Percentiles rank a stretch among this genome's conserved stretches.
Evolutionary conservation across 1,284 basidiomycete species (phyloP).

Genomic region (Lentinula novae-zelandiae): DNA sequence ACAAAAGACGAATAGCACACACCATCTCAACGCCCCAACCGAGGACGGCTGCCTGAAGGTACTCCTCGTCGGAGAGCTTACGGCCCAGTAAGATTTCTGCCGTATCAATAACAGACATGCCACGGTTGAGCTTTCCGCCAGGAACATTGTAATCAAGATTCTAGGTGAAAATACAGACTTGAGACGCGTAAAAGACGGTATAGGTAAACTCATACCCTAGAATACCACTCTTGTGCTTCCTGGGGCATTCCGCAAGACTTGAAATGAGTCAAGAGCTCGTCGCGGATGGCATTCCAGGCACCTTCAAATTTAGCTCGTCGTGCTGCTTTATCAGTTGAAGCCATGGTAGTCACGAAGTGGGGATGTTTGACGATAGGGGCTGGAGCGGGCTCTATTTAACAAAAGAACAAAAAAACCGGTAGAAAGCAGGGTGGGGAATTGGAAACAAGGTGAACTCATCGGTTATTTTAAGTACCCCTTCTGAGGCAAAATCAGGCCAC

Average conservation of each 20-base stretch:
- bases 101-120: slow-evolving; percentile 92
- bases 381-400: background rate
- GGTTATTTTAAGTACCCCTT: background rate
- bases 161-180: slow-evolving; percentile 34
- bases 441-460: background rate
- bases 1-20: slow-evolving; percentile 27
- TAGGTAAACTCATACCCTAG: slow-evolving; percentile 45
- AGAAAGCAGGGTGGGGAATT: background rate
- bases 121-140: slow-evolving; percentile 95
- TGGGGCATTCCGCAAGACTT: slow-evolving; percentile 72
- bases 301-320: slow-evolving; percentile 50
- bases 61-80: slow-evolving; percentile 75
- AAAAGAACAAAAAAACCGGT: background rate
- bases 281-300: slow-evolving; percentile 48
- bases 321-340: slow-evolving; percentile 31
- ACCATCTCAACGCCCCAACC: slow-evolving; percentile 98
- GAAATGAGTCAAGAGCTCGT: slow-evolving; percentile 64
- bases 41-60: slow-evolving; percentile 84
- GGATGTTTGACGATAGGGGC: background rate
- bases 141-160: slow-evolving; percentile 94
- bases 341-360: background rate
- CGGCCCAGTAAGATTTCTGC: slow-evolving; percentile 84
- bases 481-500: background rate
- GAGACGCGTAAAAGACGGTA: background rate
- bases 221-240: slow-evolving; percentile 82